Evolutionary conservation across 169 alveolate species (phyloP), one percentile per base, ranked within the genome.

Genomic region (Cryptosporidium meleagridis): DNA sequence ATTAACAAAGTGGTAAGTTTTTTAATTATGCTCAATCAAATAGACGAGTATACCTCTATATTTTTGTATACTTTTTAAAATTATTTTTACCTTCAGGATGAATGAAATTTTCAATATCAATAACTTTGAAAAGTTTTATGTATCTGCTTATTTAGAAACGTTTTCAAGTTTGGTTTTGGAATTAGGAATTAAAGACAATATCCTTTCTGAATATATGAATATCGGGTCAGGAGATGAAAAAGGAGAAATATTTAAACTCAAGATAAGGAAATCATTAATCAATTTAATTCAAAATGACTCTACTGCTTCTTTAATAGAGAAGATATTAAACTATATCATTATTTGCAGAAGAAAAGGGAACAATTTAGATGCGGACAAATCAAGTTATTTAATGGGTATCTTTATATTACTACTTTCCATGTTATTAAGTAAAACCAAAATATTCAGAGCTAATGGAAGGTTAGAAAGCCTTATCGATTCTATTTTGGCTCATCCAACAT

Each of bases 401-500:
- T 48, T 33, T 3, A 45, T 70, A 48, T 14, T 70, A 31, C 2
- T 48, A 10, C 26, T 70, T 31, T 70, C 85, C 8, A 10, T 70
- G 45, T 44, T 70, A 12, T 31, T 51, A 44, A 70, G 41, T 16
- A 48, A 35, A 23, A 26, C 51, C 12, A 18, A 41, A 29, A 26
- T 48, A 70, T 29, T 6, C 23, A 21, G 23, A 26, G 33, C 14
- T 35, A 51, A 70, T 26, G 67, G 18, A 16, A 16, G 12, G 2
- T n/a, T 55, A 23, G 65, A 51, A 16, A 70, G 33, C 12, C n/a
- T 52, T 48, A 70, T 70, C 12, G n/a, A 70, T 51, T 26, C 39
- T 23, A 21, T 70, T 14, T 44, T 70, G 29, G 8, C 52, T 12
- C 86, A 73, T 33, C 86, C 86, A 73, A 73, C 58, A 1, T 21